Evolutionary conservation across 1,139 yeast species (phyloP), one percentile per base, ranked within the genome.

Genomic region (Blastobotrys arbuscula): DNA sequence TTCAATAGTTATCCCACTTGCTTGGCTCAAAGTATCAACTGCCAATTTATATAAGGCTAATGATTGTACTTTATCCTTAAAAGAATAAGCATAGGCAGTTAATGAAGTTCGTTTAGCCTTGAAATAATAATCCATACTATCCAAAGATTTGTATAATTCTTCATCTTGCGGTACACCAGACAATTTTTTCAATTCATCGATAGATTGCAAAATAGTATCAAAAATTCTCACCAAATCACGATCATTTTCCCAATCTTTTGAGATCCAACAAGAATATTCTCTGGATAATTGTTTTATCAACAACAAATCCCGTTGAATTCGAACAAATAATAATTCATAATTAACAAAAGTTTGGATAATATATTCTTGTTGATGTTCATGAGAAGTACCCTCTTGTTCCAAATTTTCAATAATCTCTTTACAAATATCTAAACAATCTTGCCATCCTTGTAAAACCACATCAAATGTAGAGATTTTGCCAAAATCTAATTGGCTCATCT

Each of bases 91-190:
- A 21, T 73, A 68, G 0, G 84, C 79, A 24, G 84, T 64, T 23
- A 71, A 63, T 19, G 67, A 60, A 12, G 72, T 62, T 58, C 80
- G 78, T 51, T 67, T 59, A 34, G 76, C 68, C 18, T 61, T 57
- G 61, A 72, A 82, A 57, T 69, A 84, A n/a, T 61, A 59, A 33
- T 68, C 69, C 59, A 84, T 66, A 16, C 73, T 62, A 19, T 73
- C 76, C 49, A 89, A 70, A 12, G 85, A 77, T 16, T 69, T 66
- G 54, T 70, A 64, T 49, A 90, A 72, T 31, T 77, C 82, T 49
- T 85, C 94, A 61, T 88, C 96, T 51, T 86, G 85, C 61, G 84
- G 81, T 20, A 90, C 95, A 73, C 97, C 97, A 0, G 97, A 96
- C 48, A 90, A 74, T 53, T 87, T 95, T 60, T 77, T 73, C 44